Evolutionary conservation across 371 early-diverging fungal genomes (phyloP).

Genomic region (Apophysomyces elegans): DNA sequence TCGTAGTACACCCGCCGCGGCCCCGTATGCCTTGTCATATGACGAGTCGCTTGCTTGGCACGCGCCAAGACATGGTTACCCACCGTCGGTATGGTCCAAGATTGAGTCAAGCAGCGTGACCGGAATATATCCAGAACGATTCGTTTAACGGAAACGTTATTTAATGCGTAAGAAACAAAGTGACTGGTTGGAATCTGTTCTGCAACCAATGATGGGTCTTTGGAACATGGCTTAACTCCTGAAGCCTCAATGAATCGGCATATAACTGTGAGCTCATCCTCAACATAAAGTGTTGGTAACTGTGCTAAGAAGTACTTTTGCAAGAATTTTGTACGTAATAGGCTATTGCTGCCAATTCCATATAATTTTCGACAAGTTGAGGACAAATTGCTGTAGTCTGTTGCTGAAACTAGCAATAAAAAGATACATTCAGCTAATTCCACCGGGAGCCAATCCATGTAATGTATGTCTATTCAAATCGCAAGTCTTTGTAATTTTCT

Average conservation of each 20-base stretch:
- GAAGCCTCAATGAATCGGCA: conserved; percentile 6
- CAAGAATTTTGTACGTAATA: not conserved
- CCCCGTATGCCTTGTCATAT: not conserved
- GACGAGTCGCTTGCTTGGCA: conserved; percentile 9
- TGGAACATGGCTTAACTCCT: conserved; percentile 2
- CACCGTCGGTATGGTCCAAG: not conserved
- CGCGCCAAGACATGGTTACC: conserved; percentile 3
- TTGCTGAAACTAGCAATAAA: not conserved
- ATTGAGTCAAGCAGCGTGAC: not conserved
- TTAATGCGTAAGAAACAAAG: not conserved
- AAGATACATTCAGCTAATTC: not conserved
- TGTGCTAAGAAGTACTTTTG: not conserved
- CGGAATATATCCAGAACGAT: not conserved
- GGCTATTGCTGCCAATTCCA: not conserved
- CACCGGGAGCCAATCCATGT: not conserved
- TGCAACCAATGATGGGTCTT: not conserved
- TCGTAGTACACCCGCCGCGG: conserved; percentile 1
- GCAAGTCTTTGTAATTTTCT: not conserved
- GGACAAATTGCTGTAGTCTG: not conserved
- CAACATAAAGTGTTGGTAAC: not conserved
- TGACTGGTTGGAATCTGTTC: not conserved
- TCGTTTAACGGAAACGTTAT: not conserved
- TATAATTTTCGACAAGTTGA: not conserved
- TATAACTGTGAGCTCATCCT: not conserved
- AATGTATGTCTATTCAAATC: not conserved